Conservation (phyloP, 1,284 basidiomycete genomes). For the Moniliophthora roreri region DNA sequence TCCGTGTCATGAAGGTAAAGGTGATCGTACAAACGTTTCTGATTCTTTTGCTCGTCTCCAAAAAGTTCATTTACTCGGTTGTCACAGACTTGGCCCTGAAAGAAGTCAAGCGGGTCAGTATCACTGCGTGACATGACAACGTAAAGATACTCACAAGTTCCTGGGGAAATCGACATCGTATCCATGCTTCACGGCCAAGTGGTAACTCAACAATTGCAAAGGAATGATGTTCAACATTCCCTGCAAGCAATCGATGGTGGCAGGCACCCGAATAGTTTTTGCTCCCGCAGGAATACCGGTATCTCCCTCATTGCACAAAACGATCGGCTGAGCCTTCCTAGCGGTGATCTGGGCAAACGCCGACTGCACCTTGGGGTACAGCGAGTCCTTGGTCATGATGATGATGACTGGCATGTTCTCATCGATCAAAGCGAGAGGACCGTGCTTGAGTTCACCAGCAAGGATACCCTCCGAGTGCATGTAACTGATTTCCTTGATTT, state of each 20-base stretch:
- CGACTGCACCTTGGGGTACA: conserved; percentile 97
- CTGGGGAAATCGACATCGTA: conserved; percentile 99
- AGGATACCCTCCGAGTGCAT: conserved; percentile 95
- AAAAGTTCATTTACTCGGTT: conserved; percentile 72
- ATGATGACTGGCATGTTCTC: conserved; percentile 99
- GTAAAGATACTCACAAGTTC: conserved; percentile 69
- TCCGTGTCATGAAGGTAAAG: too few relatives aligned
- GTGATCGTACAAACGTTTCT: too few relatives aligned
- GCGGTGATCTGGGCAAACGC: conserved; percentile 97
- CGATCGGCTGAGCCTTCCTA: conserved; percentile 93
- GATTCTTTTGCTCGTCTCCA: too few relatives aligned
- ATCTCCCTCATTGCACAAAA: conserved; percentile 96
- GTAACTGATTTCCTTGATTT: conserved; percentile 99
- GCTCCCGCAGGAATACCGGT: conserved; percentile 72
- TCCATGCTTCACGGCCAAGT: conserved; percentile 93
- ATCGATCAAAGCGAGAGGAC: conserved; percentile 95
- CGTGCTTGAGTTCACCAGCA: conserved; percentile 98
- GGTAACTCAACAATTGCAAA: conserved; percentile 94
- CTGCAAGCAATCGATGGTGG: conserved; percentile 94
- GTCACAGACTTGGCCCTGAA: conserved; percentile 83
- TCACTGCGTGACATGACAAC: conserved; percentile 8
- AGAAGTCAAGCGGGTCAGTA: conserved; percentile 15
- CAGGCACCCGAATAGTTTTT: conserved; percentile 91
- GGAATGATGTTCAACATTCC: conserved; percentile 97
- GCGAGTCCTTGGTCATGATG: conserved; percentile 98